phyloP scores from a whole-genome alignment of 352 stramenopile species.

The Pythium myriotylum region DNA sequence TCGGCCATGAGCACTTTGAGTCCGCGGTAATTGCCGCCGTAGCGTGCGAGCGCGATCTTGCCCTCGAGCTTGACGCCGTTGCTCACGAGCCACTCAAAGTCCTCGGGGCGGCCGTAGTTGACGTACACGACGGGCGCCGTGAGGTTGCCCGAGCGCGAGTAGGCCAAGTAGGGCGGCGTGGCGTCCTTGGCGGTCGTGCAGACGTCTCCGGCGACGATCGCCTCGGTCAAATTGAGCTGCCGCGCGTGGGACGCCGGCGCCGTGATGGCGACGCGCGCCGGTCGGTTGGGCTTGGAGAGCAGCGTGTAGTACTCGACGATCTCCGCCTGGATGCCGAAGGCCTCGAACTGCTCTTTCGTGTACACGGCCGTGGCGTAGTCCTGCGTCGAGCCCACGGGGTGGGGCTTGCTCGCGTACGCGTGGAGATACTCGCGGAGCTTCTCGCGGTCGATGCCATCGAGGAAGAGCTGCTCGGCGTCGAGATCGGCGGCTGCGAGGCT shows the following conservation, averaged over 20 bases:
- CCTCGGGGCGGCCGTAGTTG: slow-evolving; percentile 80
- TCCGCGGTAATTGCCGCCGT: slow-evolving; percentile 75
- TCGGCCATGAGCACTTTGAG: slow-evolving; percentile 89
- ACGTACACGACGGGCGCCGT: slow-evolving; percentile 83
- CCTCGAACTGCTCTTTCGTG: slow-evolving; percentile 36
- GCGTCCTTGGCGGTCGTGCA: slow-evolving; percentile 60
- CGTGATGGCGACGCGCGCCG: slow-evolving; percentile 44
- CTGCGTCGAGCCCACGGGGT: slow-evolving; percentile 45
- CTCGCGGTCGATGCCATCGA: slow-evolving; percentile 32
- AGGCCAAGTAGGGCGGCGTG: slow-evolving; percentile 81
- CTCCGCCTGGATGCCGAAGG: slow-evolving; percentile 43
- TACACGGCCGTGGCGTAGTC: slow-evolving; percentile 69
- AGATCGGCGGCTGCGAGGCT: neutral
- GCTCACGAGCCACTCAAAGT: slow-evolving; percentile 80
- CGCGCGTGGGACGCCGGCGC: slow-evolving; percentile 32
- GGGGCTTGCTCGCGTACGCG: slow-evolving; percentile 50
- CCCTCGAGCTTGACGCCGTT: slow-evolving; percentile 71
- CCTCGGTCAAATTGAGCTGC: slow-evolving; percentile 63
- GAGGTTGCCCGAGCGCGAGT: slow-evolving; percentile 77
- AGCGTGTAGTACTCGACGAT: slow-evolving; percentile 51
- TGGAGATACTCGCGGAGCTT: slow-evolving; percentile 47
- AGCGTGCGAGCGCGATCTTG: slow-evolving; percentile 86
- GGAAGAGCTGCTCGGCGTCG: slow-evolving; percentile 31
- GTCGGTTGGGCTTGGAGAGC: slow-evolving; percentile 64
- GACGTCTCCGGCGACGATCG: slow-evolving; percentile 56